Evolutionary conservation across 192 early-diverging fungal species (phyloP), one percentile per base, ranked within the genome.

Genomic region (Podila horticola): DNA sequence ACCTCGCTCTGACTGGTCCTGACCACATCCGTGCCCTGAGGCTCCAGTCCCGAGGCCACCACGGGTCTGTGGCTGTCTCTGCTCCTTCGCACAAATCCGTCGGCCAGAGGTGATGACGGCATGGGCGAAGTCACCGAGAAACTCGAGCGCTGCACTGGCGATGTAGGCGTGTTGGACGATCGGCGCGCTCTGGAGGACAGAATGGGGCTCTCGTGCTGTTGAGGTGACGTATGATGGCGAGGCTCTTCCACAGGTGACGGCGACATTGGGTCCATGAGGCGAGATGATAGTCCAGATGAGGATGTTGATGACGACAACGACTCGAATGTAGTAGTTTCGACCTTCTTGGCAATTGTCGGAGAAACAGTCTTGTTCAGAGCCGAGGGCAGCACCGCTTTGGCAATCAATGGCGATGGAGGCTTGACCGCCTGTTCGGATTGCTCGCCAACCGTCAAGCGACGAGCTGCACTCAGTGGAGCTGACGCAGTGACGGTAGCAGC

Each of bases 1-100:
- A 66, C 62, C 28, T 81, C 77, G 28, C 71, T 81, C 66, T 81
- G 77, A 2, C 71, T 81, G 8, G 67, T 63, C 57, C 38, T 67
- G 12, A 69, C 77, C 6, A 79, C 61, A 19, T 68, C 62, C 34
- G 33, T 49, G 12, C 72, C 74, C 8, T 31, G 29, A 7, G 30
- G 29, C 9, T 26, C 26, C 20, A 66, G 28, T 5, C 41, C 49
- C 3, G 45, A 41, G 17, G 28, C 41, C 41, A 45, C 41, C 13
- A 45, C 15, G 2, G 41, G 15, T 4, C 41, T 3, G 15, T 45
- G 41, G 12, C 66, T 62, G 22, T 81, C 77, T 30, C 68, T 81
- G 62, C 71, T 81, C 5, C 77, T 71, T 5, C 77, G 17, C 2
- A 72, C 34, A 55, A 81, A 72, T 26, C 62, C 68, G 12, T 59